Percentiles rank a stretch among this genome's conserved stretches.
These are phyloP conservation scores for Phlyctochytrium bullatum DNA, from an alignment of 192 early-diverging fungal species.

Conservation along the genomic window DNA sequence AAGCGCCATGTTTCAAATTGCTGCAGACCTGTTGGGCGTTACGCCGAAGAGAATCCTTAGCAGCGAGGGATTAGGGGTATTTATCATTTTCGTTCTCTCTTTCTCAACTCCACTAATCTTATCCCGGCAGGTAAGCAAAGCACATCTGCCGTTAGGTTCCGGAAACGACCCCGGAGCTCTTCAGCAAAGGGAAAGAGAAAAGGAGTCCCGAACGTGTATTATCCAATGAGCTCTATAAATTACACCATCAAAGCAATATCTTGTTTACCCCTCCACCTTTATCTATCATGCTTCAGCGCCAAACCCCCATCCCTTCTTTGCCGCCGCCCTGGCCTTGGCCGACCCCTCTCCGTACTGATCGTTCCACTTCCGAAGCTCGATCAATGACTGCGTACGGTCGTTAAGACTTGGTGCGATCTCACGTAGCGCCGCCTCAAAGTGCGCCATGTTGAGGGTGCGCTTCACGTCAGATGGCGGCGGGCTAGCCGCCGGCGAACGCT, in stretches of 20 bases:
- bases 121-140: too few species aligned
- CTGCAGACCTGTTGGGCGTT: background rate
- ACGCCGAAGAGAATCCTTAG: background rate
- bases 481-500: background rate
- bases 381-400: conserved; percentile 85
- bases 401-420: conserved; percentile 83
- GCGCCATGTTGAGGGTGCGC: conserved; percentile 49
- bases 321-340: conserved; percentile 45
- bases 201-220: background rate
- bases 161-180: background rate
- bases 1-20: background rate
- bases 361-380: conserved; percentile 91
- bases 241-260: too few species aligned
- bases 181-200: background rate
- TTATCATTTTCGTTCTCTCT: too few species aligned
- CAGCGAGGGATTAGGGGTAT: too few species aligned
- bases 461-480: conserved; percentile 3
- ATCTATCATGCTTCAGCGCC: too few species aligned
- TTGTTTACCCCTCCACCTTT: too few species aligned
- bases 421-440: conserved; percentile 83
- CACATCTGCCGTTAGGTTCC: background rate
- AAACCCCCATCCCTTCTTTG: conserved; percentile 56
- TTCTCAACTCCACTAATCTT: too few species aligned
- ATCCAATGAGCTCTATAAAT: background rate
- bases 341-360: conserved; percentile 77